Base-by-base conservation (phyloP, 768 basidiomycete species). In the Udeniomyces megalosporus region DNA sequence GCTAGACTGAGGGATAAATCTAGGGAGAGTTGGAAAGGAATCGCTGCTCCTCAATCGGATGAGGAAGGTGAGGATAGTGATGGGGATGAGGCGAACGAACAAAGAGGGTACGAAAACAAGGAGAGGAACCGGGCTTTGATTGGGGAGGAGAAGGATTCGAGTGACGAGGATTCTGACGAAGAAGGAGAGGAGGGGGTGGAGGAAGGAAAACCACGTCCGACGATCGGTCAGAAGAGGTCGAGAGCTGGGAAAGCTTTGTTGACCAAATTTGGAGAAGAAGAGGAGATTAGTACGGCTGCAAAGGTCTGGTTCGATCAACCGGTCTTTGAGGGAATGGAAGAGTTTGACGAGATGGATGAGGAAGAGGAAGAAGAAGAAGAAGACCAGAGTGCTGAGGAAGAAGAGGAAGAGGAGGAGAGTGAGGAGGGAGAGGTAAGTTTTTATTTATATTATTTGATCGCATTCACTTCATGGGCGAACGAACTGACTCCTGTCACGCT, bases 251-350 rank as follows among this genome's bases (percentile, higher is more conserved):
- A 74, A 22, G 78, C 80, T 46, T 74, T 85, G 15, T 70, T 81
- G 42, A 77, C 78, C 2, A 76, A 78, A 34, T 75, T 81, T 35
- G 76, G 77, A 22, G 61, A 69, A 22, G 70, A 71, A 61, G 71
- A 71, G 5, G 72, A 73, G 58, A 74, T 76, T 70, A 73, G 70
- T 53, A 70, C 74, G 26, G 72, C 83, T 49, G 81, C 90, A 2
- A 80, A 84, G 68, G 72, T 96, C n/a, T 99, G 95, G 95, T 99
- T 96, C 75, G 84, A 86, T 67, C 93, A 95, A 74, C 85, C 86
- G 55, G 74, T 95, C 48, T 99, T 99, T 77, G 79, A 82, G 54
- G 84, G 80, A 28, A 62, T 75, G 58, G 74, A 76, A 47, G 79
- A 71, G 5, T 70, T 77, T 35, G 72, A 72, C 11, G 76, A 77